Conservation (phyloP, 2,329 filamentous ascomycete species). For the Thermoascus crustaceus region DNA sequence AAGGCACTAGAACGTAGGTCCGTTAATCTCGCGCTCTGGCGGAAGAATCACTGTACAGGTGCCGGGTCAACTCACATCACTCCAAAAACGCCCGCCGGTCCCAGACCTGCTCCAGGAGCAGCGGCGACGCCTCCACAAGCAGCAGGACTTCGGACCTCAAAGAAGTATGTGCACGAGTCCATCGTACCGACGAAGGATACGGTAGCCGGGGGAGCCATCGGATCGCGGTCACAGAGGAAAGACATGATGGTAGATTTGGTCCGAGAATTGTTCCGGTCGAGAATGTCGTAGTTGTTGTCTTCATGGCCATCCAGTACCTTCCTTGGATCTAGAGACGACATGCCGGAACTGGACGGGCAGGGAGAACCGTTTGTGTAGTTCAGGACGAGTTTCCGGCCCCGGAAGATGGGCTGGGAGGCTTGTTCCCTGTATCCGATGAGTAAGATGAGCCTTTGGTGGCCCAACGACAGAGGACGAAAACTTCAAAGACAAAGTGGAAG, state of each 20-base stretch:
- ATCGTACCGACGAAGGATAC: conserved; percentile 81
- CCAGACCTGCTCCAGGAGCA: conserved; percentile 53
- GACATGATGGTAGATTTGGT: conserved; percentile 79
- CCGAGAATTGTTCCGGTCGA: conserved; percentile 18
- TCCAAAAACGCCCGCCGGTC: conserved; percentile 70
- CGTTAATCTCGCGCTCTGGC: conserved; percentile 10
- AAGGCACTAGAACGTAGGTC: conserved; percentile 32
- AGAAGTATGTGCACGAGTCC: conserved; percentile 91
- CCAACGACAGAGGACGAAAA: no score
- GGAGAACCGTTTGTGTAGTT: conserved; percentile 72
- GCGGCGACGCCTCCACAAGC: conserved; percentile 67
- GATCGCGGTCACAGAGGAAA: conserved; percentile 84
- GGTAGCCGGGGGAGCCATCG: conserved; percentile 56
- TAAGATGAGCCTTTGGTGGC: no score
- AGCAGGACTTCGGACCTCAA: conserved; percentile 78
- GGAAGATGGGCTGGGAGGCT: conserved; percentile 39
- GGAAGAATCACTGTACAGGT: conserved; percentile 1
- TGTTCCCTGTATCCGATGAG: conserved; percentile 27
- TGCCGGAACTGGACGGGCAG: conserved; percentile 40
- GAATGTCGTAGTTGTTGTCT: conserved; percentile 16
- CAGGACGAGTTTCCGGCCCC: conserved; percentile 56
- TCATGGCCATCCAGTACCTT: conserved; percentile 11
- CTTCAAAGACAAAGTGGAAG: no score
- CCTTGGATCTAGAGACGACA: conserved; percentile 6
- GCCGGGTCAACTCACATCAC: conserved; percentile 61